phyloP scores from a whole-genome alignment of 2,329 filamentous ascomycete genomes.

The Fusarium hostae region DNA sequence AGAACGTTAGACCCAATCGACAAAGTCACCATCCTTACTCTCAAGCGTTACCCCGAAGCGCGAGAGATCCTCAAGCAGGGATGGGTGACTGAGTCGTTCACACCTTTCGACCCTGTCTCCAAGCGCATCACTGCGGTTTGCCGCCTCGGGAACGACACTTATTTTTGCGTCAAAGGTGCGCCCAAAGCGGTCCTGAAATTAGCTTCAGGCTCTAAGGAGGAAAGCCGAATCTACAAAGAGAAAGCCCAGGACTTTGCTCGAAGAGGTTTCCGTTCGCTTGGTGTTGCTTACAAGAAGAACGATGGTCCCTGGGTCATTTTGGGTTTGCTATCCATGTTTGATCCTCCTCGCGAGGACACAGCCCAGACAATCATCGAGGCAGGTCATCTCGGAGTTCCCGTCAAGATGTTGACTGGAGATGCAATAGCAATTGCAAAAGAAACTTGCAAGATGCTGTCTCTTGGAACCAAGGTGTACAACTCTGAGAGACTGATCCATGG shows the following conservation, averaged over 20 bases:
- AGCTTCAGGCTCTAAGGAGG: constrained; percentile 6
- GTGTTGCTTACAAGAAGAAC: constrained; percentile 34
- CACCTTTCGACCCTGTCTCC: constrained; percentile 21
- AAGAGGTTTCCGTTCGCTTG: constrained; percentile 20
- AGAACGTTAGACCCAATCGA: constrained; percentile 17
- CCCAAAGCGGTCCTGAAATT: constrained; percentile 11
- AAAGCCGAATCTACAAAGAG: constrained; percentile 15
- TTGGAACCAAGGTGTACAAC: constrained; percentile 25
- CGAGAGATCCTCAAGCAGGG: constrained; percentile 28
- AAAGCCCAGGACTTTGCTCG: constrained; percentile 28
- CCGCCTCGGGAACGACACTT: constrained; percentile 1
- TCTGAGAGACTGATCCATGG: constrained; percentile 17
- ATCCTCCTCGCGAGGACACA: constrained; percentile 20
- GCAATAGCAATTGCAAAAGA: constrained; percentile 28
- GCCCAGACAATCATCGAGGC: constrained; percentile 29
- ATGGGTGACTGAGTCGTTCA: constrained; percentile 19
- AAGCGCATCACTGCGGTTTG: constrained; percentile 30
- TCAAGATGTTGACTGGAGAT: constrained; percentile 32
- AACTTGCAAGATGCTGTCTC: constrained; percentile 25
- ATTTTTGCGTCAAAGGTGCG: constrained; percentile 14
- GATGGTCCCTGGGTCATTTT: constrained; percentile 23
- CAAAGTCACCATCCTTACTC: constrained; percentile 29
- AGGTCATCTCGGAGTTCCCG: constrained; percentile 11
- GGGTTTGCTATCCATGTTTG: constrained; percentile 24
- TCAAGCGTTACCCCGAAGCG: constrained; percentile 26